Conservation (phyloP, 1,139 yeast species). For the Kodamaea anthophila region DNA sequence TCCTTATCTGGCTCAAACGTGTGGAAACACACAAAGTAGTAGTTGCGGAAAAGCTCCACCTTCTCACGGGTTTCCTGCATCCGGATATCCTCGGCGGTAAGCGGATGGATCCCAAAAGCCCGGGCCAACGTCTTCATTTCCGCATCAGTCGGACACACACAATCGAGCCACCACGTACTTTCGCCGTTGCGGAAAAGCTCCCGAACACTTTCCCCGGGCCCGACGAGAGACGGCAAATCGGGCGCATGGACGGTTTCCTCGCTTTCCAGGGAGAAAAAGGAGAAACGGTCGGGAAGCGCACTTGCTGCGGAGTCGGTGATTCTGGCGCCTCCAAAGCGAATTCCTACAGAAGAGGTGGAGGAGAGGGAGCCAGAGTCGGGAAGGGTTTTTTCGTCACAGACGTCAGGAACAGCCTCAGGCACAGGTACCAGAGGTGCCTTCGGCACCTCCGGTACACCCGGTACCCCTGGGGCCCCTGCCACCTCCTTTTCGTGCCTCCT, state of each 20-base stretch:
- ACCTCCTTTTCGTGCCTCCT: slow-evolving; percentile 1
- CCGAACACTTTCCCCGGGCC: slow-evolving; percentile 57
- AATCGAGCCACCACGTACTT: slow-evolving; percentile 75
- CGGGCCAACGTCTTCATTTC: slow-evolving; percentile 61
- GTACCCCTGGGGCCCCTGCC: no score
- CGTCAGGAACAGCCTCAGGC: slow-evolving; percentile 1
- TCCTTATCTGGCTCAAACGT: slow-evolving; percentile 73
- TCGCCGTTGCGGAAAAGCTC: slow-evolving; percentile 59
- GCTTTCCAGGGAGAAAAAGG: slow-evolving; percentile 72
- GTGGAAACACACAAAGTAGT: slow-evolving; percentile 79
- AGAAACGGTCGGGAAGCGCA: slow-evolving; percentile 53
- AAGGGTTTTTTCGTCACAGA: slow-evolving; percentile 8
- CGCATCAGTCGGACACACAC: slow-evolving; percentile 60
- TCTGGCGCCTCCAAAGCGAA: slow-evolving; percentile 31
- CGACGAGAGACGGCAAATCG: slow-evolving; percentile 69
- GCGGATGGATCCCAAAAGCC: slow-evolving; percentile 79
- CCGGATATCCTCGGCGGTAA: slow-evolving; percentile 79
- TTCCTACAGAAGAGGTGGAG: no score
- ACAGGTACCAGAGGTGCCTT: background rate
- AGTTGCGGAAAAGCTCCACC: slow-evolving; percentile 67
- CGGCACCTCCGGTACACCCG: no score
- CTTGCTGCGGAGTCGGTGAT: slow-evolving; percentile 15
- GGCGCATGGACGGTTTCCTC: slow-evolving; percentile 90
- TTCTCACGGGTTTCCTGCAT: slow-evolving; percentile 85
- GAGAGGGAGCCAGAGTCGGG: slow-evolving; percentile 16